Evolutionary conservation across 1,284 basidiomycete species (phyloP), one percentile per base, ranked within the genome.

Genomic region (Phellinidium pouzarii): DNA sequence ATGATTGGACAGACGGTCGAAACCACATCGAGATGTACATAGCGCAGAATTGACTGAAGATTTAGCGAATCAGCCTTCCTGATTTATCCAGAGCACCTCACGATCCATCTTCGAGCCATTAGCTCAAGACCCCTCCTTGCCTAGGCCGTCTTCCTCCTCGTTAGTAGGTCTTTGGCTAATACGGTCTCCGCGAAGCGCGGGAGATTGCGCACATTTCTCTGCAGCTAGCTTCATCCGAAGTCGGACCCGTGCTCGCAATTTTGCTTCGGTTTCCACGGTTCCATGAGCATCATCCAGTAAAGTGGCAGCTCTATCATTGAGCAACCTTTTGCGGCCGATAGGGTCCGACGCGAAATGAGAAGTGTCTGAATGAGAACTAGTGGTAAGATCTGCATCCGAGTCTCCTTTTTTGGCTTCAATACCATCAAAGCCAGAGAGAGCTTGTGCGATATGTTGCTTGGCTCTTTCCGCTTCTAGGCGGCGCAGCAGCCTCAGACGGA

Each of bases 201-300:
- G 40, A 25, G 40, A 20, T 11, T 12, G 17, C 11, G 19, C 40
- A 20, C 19, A 38, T 48, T 46, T 55, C 34, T 44, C 53, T 19
- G 45, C 27, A 14, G 49, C 44, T 29, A 55, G 45, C 26, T 51
- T 55, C 40, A 46, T 48, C 34, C 34, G 40, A 17, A 55, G 26
- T 22, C 50, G 48, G 25, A 44, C 44, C 34, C 44, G 42, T 20
- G 49, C 29, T 11, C 54, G 48, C 36, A 50, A 29, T 34, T 55
- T 47, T 4, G 44, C 38, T 42, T 53, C 52, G 3, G 47, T 45
- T 26, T 46, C 52, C 38, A 27, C 44, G 27, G 8, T 29, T 25
- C 29, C 20, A 14, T 17, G 17, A 25, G 17, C 26, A 3, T 41
- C 36, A 25, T 7, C 27, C 25, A 19, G 12, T n/a, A 11, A 23